A percentile compares a stretch with the other conserved stretches of the same genome.
These are phyloP conservation scores for Sclerotinia minor DNA, from an alignment of 2,329 filamentous ascomycete species.

Conservation along the genomic window DNA sequence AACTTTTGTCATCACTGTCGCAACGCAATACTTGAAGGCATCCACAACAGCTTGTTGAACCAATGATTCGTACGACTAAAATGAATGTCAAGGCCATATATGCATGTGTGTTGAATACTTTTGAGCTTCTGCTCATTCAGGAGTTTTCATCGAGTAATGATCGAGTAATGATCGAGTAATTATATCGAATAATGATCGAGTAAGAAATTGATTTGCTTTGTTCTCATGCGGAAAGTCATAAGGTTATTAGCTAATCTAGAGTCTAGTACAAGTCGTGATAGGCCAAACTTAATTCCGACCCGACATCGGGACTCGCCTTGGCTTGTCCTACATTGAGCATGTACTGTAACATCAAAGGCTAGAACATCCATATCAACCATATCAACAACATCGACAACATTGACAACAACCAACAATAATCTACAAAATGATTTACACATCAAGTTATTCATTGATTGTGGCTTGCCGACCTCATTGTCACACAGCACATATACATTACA, in stretches of 20 bases:
- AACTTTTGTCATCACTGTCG: neutral
- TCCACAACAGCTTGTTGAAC: neutral
- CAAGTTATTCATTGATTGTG: neutral
- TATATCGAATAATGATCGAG: slow-evolving; percentile 18
- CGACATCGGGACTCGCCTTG: slow-evolving; percentile 20
- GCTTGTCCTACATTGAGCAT: too few species aligned
- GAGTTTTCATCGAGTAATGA: slow-evolving; percentile 11
- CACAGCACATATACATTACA: neutral
- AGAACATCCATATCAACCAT: too few species aligned
- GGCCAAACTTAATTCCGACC: slow-evolving; percentile 17
- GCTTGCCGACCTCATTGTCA: neutral
- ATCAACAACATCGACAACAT: too few species aligned
- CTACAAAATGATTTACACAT: too few species aligned
- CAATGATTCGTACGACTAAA: neutral
- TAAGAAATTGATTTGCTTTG: neutral
- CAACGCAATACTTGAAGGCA: neutral
- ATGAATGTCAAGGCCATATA: neutral
- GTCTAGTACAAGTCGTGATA: neutral
- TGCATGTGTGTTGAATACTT: neutral
- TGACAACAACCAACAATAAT: neutral
- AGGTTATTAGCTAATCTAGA: neutral
- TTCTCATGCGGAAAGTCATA: neutral
- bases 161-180: neutral
- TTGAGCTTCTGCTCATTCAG: too few species aligned
- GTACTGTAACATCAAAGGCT: neutral